phyloP scores from a whole-genome alignment of 2,329 filamentous ascomycete species.

The Coniella lustricola region DNA sequence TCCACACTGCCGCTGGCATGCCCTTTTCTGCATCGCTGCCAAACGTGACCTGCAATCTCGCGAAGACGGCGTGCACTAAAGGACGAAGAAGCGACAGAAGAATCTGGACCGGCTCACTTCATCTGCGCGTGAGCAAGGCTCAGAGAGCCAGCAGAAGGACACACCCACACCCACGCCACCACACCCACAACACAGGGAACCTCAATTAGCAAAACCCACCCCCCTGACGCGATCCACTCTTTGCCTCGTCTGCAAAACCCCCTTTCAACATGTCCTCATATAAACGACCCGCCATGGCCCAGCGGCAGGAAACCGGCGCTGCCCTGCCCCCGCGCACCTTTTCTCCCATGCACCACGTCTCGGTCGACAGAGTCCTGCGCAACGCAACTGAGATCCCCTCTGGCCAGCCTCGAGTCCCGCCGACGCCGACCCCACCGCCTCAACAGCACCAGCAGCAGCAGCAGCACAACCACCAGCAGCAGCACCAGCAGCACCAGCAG shows the following conservation, averaged over 20 bases:
- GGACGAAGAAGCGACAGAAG: no score
- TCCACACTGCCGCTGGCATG: not conserved
- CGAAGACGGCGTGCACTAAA: no score
- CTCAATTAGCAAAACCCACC: not conserved
- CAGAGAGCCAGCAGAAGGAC: no score
- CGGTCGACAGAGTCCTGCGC: conserved; percentile 90
- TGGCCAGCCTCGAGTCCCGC: conserved; percentile 74
- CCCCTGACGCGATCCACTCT: not conserved
- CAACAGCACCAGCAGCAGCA: not conserved
- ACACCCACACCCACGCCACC: not conserved
- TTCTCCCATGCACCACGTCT: conserved; percentile 65
- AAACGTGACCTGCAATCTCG: no score
- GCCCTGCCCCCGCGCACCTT: conserved; percentile 17
- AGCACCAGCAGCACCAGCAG: not conserved
- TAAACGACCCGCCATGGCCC: conserved; percentile 38
- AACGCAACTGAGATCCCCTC: conserved; percentile 93
- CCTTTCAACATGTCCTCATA: conserved; percentile 33
- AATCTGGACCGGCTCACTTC: no score
- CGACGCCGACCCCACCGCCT: conserved; percentile 38
- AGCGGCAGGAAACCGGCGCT: conserved; percentile 14
- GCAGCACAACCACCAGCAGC: not conserved
- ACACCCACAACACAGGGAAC: no score
- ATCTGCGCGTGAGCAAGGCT: no score
- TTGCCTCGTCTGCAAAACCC: not conserved
- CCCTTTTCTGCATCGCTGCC: no score